These are phyloP conservation scores for Betula pendula DNA, from an alignment of 306 rosid species.

Conservation along the genomic window DNA sequence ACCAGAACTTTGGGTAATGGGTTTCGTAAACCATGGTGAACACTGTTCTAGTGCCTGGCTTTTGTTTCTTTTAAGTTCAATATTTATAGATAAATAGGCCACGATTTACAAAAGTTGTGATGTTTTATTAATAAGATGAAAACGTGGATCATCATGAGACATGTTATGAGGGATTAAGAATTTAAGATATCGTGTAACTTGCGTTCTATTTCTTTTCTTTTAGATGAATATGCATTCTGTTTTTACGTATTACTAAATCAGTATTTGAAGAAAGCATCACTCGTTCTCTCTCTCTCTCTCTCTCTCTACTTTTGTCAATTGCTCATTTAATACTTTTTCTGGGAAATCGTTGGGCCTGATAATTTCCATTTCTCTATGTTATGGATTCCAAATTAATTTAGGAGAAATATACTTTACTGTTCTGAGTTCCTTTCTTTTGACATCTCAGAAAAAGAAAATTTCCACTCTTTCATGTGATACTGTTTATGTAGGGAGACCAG, in stretches of 20 bases:
- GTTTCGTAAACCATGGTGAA: neutral
- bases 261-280: neutral
- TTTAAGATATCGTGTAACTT: neutral
- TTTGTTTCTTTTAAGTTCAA: neutral
- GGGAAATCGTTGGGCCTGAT: neutral
- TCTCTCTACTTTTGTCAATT: neutral
- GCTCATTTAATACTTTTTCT: neutral
- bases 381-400: conserved; percentile 8
- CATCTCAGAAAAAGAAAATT: neutral
- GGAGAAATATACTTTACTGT: conserved; percentile 12
- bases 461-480: conserved; percentile 25
- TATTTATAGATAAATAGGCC: neutral
- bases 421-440: neutral
- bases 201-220: neutral
- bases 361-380: conserved; percentile 8
- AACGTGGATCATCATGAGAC: neutral
- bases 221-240: neutral
- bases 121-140: neutral
- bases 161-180: neutral
- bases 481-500: conserved; percentile 58
- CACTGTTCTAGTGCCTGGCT: neutral
- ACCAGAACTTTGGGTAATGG: neutral
- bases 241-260: neutral
- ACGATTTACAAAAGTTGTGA: neutral
- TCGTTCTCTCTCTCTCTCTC: neutral